Percentiles rank a stretch among this genome's conserved stretches.
Evolutionary conservation across 257 asterid genomes (phyloP).

Genomic region (Solanum appendiculatum): DNA sequence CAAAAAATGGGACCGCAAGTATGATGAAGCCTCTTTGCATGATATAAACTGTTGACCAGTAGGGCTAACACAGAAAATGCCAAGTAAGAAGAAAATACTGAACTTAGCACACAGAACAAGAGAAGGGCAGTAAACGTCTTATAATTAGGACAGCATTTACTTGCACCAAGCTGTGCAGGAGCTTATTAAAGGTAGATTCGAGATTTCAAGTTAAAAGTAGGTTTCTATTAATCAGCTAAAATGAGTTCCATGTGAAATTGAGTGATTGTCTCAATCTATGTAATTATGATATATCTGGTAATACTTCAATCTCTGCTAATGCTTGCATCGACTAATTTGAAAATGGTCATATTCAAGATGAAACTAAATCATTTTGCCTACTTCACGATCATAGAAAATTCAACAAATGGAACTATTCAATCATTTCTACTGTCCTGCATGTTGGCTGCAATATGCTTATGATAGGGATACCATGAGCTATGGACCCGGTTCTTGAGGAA

Average conservation of each 20-base stretch:
- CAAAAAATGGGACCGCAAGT: conserved; percentile 55
- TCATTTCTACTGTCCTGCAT: background rate
- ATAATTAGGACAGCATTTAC: background rate
- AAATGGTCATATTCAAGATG: background rate
- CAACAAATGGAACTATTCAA: background rate
- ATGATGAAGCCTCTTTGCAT: conserved; percentile 81
- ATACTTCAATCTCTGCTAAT: background rate
- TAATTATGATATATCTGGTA: background rate
- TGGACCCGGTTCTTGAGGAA: background rate
- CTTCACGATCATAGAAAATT: background rate
- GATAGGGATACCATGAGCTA: background rate
- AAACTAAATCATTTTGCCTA: background rate
- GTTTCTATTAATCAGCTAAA: background rate
- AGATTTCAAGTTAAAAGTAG: background rate
- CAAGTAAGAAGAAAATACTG: background rate
- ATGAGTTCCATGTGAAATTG: background rate
- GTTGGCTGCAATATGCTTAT: background rate
- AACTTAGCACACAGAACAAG: background rate
- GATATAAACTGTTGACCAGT: conserved; percentile 73
- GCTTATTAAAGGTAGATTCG: background rate
- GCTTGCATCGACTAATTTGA: background rate
- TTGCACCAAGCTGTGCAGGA: background rate
- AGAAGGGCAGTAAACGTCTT: background rate
- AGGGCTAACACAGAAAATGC: conserved; percentile 44
- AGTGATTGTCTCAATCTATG: background rate